Conservation (phyloP, 257 asterid species). For the Penstemon davidsonii region DNA sequence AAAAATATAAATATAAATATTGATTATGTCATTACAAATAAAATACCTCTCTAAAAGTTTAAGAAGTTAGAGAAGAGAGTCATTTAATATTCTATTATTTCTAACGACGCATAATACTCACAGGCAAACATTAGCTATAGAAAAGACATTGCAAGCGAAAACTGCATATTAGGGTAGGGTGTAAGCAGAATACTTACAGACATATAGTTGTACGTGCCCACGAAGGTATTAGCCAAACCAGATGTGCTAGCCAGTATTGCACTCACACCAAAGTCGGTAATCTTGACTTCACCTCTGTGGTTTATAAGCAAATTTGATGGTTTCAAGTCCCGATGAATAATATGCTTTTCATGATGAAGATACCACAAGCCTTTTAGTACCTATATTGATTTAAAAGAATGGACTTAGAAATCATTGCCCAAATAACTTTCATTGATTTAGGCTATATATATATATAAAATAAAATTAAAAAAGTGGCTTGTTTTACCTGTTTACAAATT, state of each 20-base stretch:
- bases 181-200: constrained; percentile 68
- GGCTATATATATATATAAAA: not conserved
- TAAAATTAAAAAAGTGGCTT: not conserved
- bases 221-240: constrained; percentile 88
- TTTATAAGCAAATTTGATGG: constrained; percentile 93
- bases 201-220: constrained; percentile 98
- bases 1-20: constrained; percentile 19
- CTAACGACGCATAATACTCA: not conserved
- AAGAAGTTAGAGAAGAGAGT: no score
- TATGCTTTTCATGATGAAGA: constrained; percentile 97
- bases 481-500: constrained; percentile 82
- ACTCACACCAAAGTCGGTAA: constrained; percentile 98
- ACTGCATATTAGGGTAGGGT: not conserved
- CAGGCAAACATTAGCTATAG: constrained; percentile 13
- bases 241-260: constrained; percentile 83
- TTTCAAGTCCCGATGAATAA: constrained; percentile 92
- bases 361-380: constrained; percentile 98
- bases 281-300: constrained; percentile 96
- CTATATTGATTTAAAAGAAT: constrained; percentile 37
- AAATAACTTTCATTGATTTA: not conserved
- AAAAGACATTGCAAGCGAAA: not conserved
- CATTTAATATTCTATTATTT: no score
- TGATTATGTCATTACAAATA: not conserved
- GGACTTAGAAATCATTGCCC: not conserved
- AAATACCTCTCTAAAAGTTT: no score